Conservation (phyloP, 805 yeast genomes). For the Cyberlindnera petersonii region DNA sequence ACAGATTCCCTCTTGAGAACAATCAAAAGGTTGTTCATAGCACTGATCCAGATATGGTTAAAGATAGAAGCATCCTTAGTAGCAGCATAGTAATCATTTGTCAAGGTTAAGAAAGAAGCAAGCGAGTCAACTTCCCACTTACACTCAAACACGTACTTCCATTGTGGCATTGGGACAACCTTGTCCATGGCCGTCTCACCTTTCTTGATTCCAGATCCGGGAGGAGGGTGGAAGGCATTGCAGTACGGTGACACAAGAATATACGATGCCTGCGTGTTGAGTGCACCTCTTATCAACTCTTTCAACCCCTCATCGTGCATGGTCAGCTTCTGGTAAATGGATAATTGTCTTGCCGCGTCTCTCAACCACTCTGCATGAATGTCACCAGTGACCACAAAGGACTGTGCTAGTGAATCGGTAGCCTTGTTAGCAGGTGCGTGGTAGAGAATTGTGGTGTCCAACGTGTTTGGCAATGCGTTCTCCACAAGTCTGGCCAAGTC, state of each 20-base stretch:
- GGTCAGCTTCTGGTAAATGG: constrained; percentile 66
- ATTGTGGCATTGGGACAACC: constrained; percentile 68
- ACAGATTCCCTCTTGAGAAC: constrained; percentile 57
- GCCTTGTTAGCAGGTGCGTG: constrained; percentile 32
- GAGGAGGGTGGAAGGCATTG: constrained; percentile 89
- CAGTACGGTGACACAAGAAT: constrained; percentile 70
- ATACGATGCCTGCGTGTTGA: constrained; percentile 69
- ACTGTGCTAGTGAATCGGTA: constrained; percentile 38
- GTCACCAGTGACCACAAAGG: constrained; percentile 88
- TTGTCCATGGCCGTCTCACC: constrained; percentile 54
- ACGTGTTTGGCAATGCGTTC: constrained; percentile 80
- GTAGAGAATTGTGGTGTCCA: constrained; percentile 85
- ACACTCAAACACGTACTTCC: constrained; percentile 77
- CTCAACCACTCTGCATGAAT: constrained; percentile 92
- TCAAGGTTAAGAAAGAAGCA: constrained; percentile 73
- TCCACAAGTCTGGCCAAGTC: constrained; percentile 76
- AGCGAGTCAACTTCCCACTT: constrained; percentile 85
- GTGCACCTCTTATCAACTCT: constrained; percentile 68
- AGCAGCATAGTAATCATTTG: constrained; percentile 62
- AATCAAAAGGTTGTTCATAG: constrained; percentile 46
- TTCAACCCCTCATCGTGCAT: constrained; percentile 46
- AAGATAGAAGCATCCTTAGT: constrained; percentile 47
- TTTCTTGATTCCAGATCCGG: constrained; percentile 36
- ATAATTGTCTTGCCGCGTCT: constrained; percentile 79
- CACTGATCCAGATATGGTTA: constrained; percentile 51